phyloP scores from a whole-genome alignment of 2,329 filamentous ascomycete species.

The Erysiphe pulchra region DNA sequence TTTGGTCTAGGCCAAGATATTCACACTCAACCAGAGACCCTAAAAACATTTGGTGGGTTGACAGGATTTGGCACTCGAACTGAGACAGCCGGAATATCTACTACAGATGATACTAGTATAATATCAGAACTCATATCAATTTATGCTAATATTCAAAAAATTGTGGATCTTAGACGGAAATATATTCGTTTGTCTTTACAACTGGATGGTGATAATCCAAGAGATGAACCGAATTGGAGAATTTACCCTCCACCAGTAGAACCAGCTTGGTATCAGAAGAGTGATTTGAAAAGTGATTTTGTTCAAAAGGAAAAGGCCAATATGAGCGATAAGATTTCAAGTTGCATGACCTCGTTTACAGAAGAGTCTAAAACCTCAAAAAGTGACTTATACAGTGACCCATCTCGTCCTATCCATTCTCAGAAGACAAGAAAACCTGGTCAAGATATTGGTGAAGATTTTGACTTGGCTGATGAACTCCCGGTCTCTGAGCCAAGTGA shows the following conservation, averaged over 20 bases:
- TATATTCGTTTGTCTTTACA: slow-evolving; percentile 76
- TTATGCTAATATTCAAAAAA: slow-evolving; percentile 69
- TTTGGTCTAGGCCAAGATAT: background rate
- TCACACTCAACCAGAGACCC: no score
- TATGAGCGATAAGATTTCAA: background rate
- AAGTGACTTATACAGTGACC: background rate
- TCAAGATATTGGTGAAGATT: slow-evolving; percentile 77
- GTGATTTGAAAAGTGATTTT: slow-evolving; percentile 4
- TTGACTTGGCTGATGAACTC: slow-evolving; percentile 51
- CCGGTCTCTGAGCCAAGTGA: slow-evolving; percentile 47
- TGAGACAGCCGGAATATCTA: background rate
- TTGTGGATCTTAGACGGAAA: slow-evolving; percentile 69
- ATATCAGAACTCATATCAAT: slow-evolving; percentile 66
- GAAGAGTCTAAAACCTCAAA: background rate
- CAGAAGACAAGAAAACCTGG: slow-evolving; percentile 55
- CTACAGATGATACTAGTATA: slow-evolving; percentile 37
- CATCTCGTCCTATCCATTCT: slow-evolving; percentile 13
- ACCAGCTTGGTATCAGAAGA: slow-evolving; percentile 53
- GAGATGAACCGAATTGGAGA: slow-evolving; percentile 57
- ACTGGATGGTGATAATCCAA: slow-evolving; percentile 60
- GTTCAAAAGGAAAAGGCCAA: background rate
- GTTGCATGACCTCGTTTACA: background rate
- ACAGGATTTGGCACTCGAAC: background rate
- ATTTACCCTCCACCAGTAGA: slow-evolving; percentile 84
- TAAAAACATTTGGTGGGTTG: no score